phyloP scores from a whole-genome alignment of 2,329 filamentous ascomycete genomes.

The Penicillium fuscoglaucum region DNA sequence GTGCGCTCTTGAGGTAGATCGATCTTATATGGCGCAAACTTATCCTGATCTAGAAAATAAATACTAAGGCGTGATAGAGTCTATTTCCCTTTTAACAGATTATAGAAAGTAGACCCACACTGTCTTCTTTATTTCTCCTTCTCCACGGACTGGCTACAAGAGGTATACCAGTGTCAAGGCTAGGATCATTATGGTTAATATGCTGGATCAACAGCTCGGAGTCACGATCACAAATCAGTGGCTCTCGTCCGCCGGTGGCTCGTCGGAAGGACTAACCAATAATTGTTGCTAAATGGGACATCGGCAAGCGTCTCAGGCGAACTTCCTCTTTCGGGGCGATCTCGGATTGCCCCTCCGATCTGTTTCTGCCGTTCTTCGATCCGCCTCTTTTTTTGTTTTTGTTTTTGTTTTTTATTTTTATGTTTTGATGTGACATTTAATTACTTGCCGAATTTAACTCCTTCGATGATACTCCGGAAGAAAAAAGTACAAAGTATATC shows the following conservation, averaged over 20 bases:
- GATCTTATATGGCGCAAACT: not conserved
- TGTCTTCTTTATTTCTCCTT: not conserved
- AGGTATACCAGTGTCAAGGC: not conserved
- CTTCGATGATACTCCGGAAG: not conserved
- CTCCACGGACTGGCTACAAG: constrained; percentile 1
- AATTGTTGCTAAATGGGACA: not conserved
- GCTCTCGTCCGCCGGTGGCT: constrained; percentile 1
- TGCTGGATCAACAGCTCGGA: not conserved
- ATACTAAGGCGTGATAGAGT: not conserved
- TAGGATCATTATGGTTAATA: not conserved
- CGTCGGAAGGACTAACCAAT: constrained; percentile 17
- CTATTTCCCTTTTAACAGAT: not conserved
- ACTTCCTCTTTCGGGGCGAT: constrained; percentile 28
- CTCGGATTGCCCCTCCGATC: constrained; percentile 20
- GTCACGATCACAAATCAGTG: constrained; percentile 9
- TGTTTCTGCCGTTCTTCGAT: constrained; percentile 1
- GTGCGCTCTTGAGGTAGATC: not conserved
- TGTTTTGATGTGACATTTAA: not conserved
- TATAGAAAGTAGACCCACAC: constrained; percentile 1
- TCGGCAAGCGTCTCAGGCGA: constrained; percentile 15
- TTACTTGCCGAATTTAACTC: not conserved
- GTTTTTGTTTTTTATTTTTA: not conserved
- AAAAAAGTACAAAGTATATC: not conserved
- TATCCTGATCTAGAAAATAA: not conserved
- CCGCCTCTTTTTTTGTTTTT: not conserved